phyloP scores from a whole-genome alignment of 306 rosid genomes.

The Cyamopsis tetragonoloba region DNA sequence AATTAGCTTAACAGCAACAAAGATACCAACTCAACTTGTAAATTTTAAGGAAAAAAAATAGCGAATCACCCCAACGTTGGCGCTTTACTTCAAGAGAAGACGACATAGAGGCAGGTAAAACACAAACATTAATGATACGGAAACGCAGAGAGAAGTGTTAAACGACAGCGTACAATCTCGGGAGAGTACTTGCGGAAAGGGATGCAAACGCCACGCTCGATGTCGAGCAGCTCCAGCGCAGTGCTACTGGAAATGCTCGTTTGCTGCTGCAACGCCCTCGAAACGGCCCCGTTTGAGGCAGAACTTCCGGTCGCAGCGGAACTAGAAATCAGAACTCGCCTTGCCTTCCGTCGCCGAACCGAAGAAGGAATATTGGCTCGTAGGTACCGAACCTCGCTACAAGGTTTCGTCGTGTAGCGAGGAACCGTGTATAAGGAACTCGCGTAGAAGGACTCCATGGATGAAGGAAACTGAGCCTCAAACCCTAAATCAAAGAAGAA shows the following conservation, averaged over 20 bases:
- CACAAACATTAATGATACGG: background rate
- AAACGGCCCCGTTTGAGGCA: constrained; percentile 26
- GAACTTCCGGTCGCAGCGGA: constrained; percentile 39
- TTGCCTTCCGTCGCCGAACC: background rate
- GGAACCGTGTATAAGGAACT: constrained; percentile 30
- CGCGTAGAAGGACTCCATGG: constrained; percentile 47
- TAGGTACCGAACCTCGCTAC: background rate
- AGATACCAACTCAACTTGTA: too few relatives aligned
- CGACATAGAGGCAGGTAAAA: background rate
- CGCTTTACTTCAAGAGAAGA: background rate
- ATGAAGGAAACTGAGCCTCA: background rate
- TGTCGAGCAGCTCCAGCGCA: constrained; percentile 91
- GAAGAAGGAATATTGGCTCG: background rate
- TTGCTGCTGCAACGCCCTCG: constrained; percentile 19
- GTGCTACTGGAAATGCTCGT: constrained; percentile 37
- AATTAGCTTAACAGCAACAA: background rate
- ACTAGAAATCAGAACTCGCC: constrained; percentile 30
- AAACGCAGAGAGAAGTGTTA: background rate
- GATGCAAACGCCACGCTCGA: constrained; percentile 95
- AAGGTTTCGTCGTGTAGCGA: background rate
- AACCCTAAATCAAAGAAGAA: constrained; percentile 33
- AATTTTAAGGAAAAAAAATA: too few relatives aligned
- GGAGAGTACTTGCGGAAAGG: constrained; percentile 99
- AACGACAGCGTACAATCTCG: constrained; percentile 54
- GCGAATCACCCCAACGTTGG: too few relatives aligned